A percentile compares a stretch with the other conserved stretches of the same genome.
phyloP scores from a whole-genome alignment of 1,284 basidiomycete genomes.

The Ganoderma sinense region DNA sequence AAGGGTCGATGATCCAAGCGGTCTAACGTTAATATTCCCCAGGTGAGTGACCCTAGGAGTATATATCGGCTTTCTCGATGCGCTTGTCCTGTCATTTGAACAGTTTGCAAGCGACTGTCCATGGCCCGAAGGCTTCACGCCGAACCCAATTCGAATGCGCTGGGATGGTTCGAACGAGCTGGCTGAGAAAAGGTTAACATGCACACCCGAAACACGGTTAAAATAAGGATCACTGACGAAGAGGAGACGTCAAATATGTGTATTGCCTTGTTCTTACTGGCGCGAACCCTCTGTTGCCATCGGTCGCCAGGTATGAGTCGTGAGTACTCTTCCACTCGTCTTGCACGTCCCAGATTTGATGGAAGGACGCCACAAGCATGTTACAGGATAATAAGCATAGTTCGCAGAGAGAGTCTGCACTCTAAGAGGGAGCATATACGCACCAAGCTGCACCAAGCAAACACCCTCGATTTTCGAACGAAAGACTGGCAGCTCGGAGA shows the following conservation, averaged over 20 bases:
- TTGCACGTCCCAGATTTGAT: slow-evolving; percentile 82
- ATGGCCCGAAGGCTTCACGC: slow-evolving; percentile 65
- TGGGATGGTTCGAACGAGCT: slow-evolving; percentile 65
- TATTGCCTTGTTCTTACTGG: slow-evolving; percentile 77
- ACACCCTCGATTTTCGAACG: slow-evolving; percentile 76
- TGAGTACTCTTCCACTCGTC: slow-evolving; percentile 79
- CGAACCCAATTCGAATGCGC: slow-evolving; percentile 80
- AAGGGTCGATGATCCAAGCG: slow-evolving; percentile 67
- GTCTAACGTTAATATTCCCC: slow-evolving; percentile 58
- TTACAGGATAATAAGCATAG: slow-evolving; percentile 39
- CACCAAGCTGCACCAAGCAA: slow-evolving; percentile 64
- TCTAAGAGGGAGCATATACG: slow-evolving; percentile 21
- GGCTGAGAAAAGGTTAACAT: slow-evolving; percentile 41
- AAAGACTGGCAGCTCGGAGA: slow-evolving; percentile 43
- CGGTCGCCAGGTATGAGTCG: slow-evolving; percentile 79
- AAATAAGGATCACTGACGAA: slow-evolving; percentile 51
- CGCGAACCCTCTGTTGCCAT: slow-evolving; percentile 71
- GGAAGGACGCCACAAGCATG: slow-evolving; percentile 79
- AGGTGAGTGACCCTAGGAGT: neutral
- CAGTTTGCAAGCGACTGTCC: slow-evolving; percentile 69
- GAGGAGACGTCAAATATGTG: slow-evolving; percentile 78
- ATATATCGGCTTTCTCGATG: neutral
- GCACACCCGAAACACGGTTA: neutral
- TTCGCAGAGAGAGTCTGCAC: neutral
- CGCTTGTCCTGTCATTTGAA: slow-evolving; percentile 73